Conservation (phyloP, 73 alveolate species). For the Paramecium tetraurelia region DNA sequence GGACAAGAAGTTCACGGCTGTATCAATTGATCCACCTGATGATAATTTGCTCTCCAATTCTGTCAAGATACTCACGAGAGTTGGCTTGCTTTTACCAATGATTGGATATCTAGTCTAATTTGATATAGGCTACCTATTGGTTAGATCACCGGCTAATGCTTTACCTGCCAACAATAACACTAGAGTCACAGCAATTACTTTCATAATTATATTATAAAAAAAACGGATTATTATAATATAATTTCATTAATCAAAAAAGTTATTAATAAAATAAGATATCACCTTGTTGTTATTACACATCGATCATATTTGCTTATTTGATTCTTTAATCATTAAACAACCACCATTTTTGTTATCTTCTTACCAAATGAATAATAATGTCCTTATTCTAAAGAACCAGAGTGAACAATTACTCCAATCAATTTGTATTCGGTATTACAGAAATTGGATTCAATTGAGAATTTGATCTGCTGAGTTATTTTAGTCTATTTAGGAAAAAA, state of each 20-base stretch:
- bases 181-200: not conserved
- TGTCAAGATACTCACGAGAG: not conserved
- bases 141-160: not conserved
- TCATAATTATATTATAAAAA: not conserved
- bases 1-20: not conserved
- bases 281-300: not conserved
- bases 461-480: not conserved
- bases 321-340: constrained; percentile 15
- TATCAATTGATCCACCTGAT: constrained; percentile 5
- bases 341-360: constrained; percentile 41
- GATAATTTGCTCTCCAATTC: constrained; percentile 8
- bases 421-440: not conserved
- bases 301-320: not conserved
- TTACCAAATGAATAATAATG: constrained; percentile 39
- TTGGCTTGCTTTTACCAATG: not conserved
- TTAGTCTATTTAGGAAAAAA: constrained; percentile 28
- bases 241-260: not conserved
- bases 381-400: constrained; percentile 21
- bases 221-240: not conserved
- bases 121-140: not conserved
- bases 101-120: not conserved
- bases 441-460: not conserved
- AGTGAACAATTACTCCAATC: not conserved
- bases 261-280: constrained; percentile 11
- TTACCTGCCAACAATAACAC: constrained; percentile 16